Base-by-base conservation (phyloP, 2,329 filamentous ascomycete species). In the Boeremia exigua region DNA sequence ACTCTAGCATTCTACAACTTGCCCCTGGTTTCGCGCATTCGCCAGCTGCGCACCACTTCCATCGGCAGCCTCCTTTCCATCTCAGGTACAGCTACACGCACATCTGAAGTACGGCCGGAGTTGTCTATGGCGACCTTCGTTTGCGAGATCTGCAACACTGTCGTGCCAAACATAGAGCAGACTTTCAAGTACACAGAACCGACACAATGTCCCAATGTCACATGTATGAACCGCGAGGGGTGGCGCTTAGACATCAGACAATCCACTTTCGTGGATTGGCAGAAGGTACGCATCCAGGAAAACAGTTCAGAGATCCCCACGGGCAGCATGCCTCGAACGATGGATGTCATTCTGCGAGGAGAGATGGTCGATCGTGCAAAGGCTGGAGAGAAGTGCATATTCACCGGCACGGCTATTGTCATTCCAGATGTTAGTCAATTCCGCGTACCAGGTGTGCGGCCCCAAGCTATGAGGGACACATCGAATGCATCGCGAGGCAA, bases 211-310 rank as follows among this genome's bases (percentile, higher is more conserved):
- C 94, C 95, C 9, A 98, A 98, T 71, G 75, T 81, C 25, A 90
- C 85, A 6, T 99, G 95, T 74, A 88, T 88, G 67, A 99, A 99
- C 78, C 88, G 95, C 25, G 81, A 88, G 55, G 92, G 90, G n/a
- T 99, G 95, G 95, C 88, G 92, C 63, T 80, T 99, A n/a, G 94
- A 99, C 68, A 97, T 99, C 69, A 85, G 92, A 38, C 94, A 96
- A 75, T 97, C 93, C 75, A 98, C 93, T 0, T 99, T 99, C 73
- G 90, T 99, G 59, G 95, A 99, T 78, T 99, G 95, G 95, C 95
- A 99, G 74, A 98, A 98, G 75, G 92, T 98, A 23, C 90, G 96
- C 60, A 92, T 98, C 59, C 95, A 99, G 77, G 95, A 99, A 77
- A 99, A 98, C 79, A 96, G 92, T 65, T 94, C 94, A 4, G 95